Percentiles rank a stretch among this genome's conserved stretches.
Evolutionary conservation across 805 yeast species (phyloP).

Genomic region (Yarrowia sp.): DNA sequence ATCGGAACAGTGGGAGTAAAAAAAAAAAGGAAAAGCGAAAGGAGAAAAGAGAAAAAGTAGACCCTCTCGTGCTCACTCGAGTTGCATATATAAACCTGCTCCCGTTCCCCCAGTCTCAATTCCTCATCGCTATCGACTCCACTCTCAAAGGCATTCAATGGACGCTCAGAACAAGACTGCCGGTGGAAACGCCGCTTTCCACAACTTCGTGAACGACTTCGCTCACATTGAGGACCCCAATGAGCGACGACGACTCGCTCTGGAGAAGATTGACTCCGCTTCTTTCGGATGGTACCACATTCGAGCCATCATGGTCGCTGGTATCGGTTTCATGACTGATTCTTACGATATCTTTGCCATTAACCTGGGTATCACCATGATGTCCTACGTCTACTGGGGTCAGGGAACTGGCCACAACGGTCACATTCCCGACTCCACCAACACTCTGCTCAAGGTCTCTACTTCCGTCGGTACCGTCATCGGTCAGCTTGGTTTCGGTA

Average conservation of each 20-base stretch:
- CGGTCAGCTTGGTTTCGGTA: conserved; percentile 88
- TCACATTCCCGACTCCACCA: conserved; percentile 70
- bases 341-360: conserved; percentile 93
- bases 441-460: conserved; percentile 80
- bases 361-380: conserved; percentile 80
- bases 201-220: conserved; percentile 60
- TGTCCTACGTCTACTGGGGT: conserved; percentile 77
- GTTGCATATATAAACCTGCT: conserved; percentile 31
- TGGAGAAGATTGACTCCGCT: conserved; percentile 64
- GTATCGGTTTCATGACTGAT: conserved; percentile 94
- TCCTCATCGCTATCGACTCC: conserved; percentile 24
- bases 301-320: conserved; percentile 76
- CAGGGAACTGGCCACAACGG: conserved; percentile 52
- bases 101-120: conserved; percentile 1
- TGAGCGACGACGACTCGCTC: conserved; percentile 66
- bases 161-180: conserved; percentile 40
- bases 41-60: neutral
- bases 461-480: conserved; percentile 94
- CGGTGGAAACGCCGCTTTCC: conserved; percentile 66
- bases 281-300: conserved; percentile 67
- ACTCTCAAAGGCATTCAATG: conserved; percentile 25
- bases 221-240: conserved; percentile 65
- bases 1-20: conserved; percentile 1
- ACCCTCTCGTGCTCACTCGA: neutral
- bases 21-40: neutral